Evolutionary conservation across 495 filamentous ascomycete genomes (phyloP), one percentile per base, ranked within the genome.

Genomic region (Coniosporium apollinis): DNA sequence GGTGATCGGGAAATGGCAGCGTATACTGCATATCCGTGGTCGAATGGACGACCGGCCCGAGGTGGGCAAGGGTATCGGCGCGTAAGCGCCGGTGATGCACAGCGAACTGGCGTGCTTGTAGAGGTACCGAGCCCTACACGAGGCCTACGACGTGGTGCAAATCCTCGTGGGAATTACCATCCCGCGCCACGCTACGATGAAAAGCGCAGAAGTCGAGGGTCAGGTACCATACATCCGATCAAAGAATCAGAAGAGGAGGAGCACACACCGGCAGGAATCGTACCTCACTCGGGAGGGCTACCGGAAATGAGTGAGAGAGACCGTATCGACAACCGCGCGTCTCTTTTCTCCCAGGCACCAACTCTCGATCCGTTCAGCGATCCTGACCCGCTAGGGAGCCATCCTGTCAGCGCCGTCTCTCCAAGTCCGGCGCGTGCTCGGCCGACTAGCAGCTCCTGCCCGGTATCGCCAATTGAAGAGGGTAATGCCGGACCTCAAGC

Each of bases 171-270:
- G 15, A 41, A 39, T 3, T 66, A 66, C 41, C 62, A 63, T 28
- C 44, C 54, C 17, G 52, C 56, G 14, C 44, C 58, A 6, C 36
- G 58, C 26, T 63, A 62, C 43, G 60, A 65, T 22, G 69, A 70
- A 26, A 55, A 62, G 21, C 56, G 57, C 28, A 58, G 59, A 11
- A 43, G 38, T 19, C 60, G 64, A 17, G 55, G 54, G 4, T 56
- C 61, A 20, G 65, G 69, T 15, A 54, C 60, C 25, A 76, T 76
- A 14, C 70, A 74, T 41, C 66, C 71, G 3, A 81, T 82, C 49
- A 63, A 73, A n/a, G 77, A 83, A 53, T 64, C 66, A 0, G 74
- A 79, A 34, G 84, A 92, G 26, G 81, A 85, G 33, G 72, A 70
- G 20, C 51, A 63, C 7, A 52, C 50, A 16, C 36, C 46, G 35